Conservation (phyloP, 2,329 filamentous ascomycete species). For the Knoxdaviesia proteae region DNA sequence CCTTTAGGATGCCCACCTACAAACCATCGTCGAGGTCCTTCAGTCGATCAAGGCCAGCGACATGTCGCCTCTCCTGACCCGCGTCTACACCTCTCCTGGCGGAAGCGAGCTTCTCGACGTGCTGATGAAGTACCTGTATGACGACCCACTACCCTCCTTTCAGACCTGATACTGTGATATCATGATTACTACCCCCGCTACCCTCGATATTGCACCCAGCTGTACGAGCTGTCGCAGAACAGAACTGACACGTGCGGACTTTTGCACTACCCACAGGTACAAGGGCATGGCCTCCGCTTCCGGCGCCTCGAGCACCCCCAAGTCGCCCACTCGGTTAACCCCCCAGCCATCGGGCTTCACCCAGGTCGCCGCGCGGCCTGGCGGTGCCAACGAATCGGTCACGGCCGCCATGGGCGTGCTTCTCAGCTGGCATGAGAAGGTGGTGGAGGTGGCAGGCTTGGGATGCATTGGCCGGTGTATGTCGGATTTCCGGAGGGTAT, state of each 20-base stretch:
- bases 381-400: conserved; percentile 40
- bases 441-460: conserved; percentile 79
- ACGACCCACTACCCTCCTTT: conserved; percentile 6
- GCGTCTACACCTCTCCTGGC: conserved; percentile 57
- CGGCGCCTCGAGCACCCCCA: conserved; percentile 23
- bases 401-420: conserved; percentile 89
- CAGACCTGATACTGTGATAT: neutral
- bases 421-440: conserved; percentile 96
- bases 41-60: conserved; percentile 93
- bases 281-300: conserved; percentile 57
- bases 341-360: conserved; percentile 69
- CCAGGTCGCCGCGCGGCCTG: conserved; percentile 43
- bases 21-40: conserved; percentile 78
- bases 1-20: conserved; percentile 59
- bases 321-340: conserved; percentile 23
- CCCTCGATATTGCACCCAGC: neutral
- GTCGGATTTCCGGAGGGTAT: conserved; percentile 76
- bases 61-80: conserved; percentile 73
- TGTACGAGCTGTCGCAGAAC: neutral
- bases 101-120: conserved; percentile 77
- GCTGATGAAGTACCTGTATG: conserved; percentile 93
- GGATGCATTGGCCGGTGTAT: conserved; percentile 87
- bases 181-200: neutral
- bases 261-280: conserved; percentile 33
- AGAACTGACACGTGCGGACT: neutral